These are phyloP conservation scores for Daldinia loculata DNA, from an alignment of 495 filamentous ascomycete genomes.

Conservation along the genomic window DNA sequence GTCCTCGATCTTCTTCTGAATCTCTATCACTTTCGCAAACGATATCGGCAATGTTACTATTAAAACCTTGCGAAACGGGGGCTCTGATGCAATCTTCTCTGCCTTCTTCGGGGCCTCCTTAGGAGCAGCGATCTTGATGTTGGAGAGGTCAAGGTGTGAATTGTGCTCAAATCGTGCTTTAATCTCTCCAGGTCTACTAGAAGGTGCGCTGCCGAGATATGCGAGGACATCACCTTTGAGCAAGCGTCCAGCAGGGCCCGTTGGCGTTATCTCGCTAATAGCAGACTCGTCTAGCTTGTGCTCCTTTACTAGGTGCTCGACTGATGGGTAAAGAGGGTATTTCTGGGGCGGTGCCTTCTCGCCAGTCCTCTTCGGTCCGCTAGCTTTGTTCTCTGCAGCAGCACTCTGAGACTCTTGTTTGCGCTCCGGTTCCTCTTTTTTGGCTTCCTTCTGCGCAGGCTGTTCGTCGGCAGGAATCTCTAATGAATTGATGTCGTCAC, in stretches of 20 bases:
- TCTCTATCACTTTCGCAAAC: constrained; percentile 75
- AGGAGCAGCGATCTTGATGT: constrained; percentile 82
- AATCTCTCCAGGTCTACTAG: constrained; percentile 73
- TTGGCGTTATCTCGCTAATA: constrained; percentile 80
- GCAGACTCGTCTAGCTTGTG: constrained; percentile 76
- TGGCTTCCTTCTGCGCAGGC: constrained; percentile 48
- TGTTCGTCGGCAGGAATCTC: constrained; percentile 71
- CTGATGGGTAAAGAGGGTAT: constrained; percentile 87
- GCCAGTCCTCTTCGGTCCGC: constrained; percentile 35
- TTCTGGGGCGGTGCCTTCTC: constrained; percentile 57
- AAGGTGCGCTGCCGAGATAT: constrained; percentile 79
- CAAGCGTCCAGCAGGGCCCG: constrained; percentile 86
- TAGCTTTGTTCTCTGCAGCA: constrained; percentile 23
- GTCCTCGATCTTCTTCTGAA: constrained; percentile 79
- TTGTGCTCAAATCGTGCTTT: constrained; percentile 75
- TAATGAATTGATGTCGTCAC: constrained; percentile 74
- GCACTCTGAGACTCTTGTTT: constrained; percentile 42
- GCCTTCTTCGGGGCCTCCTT: constrained; percentile 60
- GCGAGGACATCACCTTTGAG: constrained; percentile 96
- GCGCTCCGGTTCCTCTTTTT: constrained; percentile 46
- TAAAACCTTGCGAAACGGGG: constrained; percentile 56
- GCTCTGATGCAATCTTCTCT: constrained; percentile 52
- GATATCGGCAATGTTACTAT: constrained; percentile 77
- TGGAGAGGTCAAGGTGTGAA: constrained; percentile 87
- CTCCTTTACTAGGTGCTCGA: constrained; percentile 78